Conservation (phyloP, 2,329 filamentous ascomycete species). For the Trichophyton mentagrophytes region DNA sequence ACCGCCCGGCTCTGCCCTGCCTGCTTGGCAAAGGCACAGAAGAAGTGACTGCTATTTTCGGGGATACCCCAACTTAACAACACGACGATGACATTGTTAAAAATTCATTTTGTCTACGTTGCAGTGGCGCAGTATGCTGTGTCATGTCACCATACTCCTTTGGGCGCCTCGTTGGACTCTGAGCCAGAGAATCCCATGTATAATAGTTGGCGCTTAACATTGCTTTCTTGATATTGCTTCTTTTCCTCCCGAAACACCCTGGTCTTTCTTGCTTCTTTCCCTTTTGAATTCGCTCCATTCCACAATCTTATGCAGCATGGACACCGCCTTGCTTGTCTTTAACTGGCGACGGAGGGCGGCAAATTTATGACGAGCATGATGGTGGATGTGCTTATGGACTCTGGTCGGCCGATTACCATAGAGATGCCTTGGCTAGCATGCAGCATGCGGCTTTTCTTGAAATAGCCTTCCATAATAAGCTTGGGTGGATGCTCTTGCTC, state of each 20-base stretch:
- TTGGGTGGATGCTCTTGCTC: neutral
- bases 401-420: neutral
- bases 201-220: constrained; percentile 3
- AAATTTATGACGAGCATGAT: neutral
- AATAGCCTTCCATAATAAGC: neutral
- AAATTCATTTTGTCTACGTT: neutral
- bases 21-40: neutral
- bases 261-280: neutral
- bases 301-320: neutral
- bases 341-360: neutral
- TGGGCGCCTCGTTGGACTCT: neutral
- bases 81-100: neutral
- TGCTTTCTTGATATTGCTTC: neutral
- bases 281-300: neutral
- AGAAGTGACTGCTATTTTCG: neutral
- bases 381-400: neutral
- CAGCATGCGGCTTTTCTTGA: neutral
- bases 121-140: constrained; percentile 2
- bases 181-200: constrained; percentile 1
- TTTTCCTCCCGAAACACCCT: neutral
- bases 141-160: neutral
- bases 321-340: neutral
- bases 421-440: neutral
- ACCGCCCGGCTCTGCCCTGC: neutral
- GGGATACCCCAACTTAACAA: neutral